These are phyloP conservation scores for Trichomonas gallinae DNA, from an alignment of 208 protist genomes.

Conservation along the genomic window DNA sequence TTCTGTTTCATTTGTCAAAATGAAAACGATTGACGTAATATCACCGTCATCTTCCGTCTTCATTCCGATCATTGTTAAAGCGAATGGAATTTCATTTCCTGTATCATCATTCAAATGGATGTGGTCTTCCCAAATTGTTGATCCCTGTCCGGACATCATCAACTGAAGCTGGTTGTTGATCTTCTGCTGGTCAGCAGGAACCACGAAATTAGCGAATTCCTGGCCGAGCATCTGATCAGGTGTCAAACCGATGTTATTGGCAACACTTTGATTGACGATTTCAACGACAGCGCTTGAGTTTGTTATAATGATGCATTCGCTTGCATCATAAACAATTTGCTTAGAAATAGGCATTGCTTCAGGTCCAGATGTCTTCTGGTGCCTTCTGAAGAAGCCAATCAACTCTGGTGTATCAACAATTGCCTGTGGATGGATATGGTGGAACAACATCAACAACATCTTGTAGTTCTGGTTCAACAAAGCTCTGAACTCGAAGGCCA, in stretches of 20 bases:
- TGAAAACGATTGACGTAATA: background rate
- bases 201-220: background rate
- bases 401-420: background rate
- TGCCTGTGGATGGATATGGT: background rate
- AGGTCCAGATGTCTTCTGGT: background rate
- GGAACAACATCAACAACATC: background rate
- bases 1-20: background rate
- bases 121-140: background rate
- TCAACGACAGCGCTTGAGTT: background rate
- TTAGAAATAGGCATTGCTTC: background rate
- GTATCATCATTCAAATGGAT: background rate
- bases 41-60: background rate
- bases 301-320: background rate
- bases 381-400: background rate
- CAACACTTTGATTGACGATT: background rate
- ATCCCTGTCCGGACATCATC: background rate
- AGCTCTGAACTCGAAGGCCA: too few species aligned
- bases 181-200: too few species aligned
- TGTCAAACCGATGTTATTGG: background rate
- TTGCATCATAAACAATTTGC: background rate
- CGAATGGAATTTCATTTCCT: background rate
- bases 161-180: background rate
- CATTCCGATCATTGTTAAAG: background rate
- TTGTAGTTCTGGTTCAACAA: background rate
- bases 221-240: too few species aligned